Base-by-base conservation (phyloP, 257 asterid genomes). In the Coffea eugenioides region DNA sequence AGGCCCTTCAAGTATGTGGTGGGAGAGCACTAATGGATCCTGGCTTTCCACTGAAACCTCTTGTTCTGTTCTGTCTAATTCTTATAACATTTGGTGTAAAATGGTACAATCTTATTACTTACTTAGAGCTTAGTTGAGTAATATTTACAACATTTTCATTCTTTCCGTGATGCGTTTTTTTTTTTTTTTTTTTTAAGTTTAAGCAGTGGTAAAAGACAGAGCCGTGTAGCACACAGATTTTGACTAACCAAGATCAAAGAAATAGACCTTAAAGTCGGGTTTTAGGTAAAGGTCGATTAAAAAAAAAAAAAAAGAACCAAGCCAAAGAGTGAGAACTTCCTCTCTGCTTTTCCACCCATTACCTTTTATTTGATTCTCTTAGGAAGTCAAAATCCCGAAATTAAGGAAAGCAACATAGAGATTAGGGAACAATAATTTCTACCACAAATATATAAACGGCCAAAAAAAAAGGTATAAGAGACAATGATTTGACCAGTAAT, bases 401-500 rank as follows among this genome's bases (percentile, higher is more conserved):
- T 80, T 67, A 84, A 82, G 97, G 97, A 88, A 83, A 83, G 86
- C 84, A 39, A 27, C 74, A 27, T 27, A 25, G 23, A 4, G 80
- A 6, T 1, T 48, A 76, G 64, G 80, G 72, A 27, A 68, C 73
- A 77, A 77, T 77, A 48, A 77, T 77, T 77, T 48, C 27, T 27
- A 77, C 73, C 71, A 36, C 80, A 48, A 65, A 27, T 8, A 41
- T 61, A 41, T 13, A 57, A 21, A 10, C 41, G 45, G 39, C 31
- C 31, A 4, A 0, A 36, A 15, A 25, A 75, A 16, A 20, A 71
- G 3, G 16, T 45, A 45, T 45, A 0, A 87, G 83, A 84, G 92
- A 86, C 91, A 86, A 74, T 86, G 87, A 91, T 87, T 84, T 82
- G 85, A 84, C 88, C 73, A 81, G 75, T 87, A 81, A 82, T 79